A percentile compares a stretch with the other conserved stretches of the same genome.
Evolutionary conservation across 176 grass and related monocot species (phyloP).

Genomic region (Eragrostis curvula): DNA sequence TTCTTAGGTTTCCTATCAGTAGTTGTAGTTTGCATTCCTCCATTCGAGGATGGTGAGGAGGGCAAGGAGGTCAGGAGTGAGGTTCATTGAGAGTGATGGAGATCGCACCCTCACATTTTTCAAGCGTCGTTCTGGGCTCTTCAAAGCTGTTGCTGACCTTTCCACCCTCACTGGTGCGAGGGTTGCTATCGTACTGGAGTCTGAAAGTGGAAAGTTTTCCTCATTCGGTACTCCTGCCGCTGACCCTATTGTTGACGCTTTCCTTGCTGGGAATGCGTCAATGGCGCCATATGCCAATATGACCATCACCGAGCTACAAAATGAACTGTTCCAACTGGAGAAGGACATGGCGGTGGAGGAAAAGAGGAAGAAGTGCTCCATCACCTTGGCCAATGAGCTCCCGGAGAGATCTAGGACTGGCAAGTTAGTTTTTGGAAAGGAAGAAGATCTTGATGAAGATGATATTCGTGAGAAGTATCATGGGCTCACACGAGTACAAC

Average conservation of each 20-base stretch:
- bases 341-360: not conserved
- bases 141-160: slow-evolving; percentile 20
- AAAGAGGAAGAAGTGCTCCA: not conserved
- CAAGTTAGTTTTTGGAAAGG: not conserved
- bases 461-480: not conserved
- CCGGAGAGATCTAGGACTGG: not conserved
- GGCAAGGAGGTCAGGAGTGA: slow-evolving; percentile 16
- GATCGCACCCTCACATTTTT: slow-evolving; percentile 9
- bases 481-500: not conserved
- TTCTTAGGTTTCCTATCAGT: not conserved
- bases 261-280: not conserved
- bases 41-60: not conserved
- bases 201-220: not conserved
- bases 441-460: not conserved
- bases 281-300: not conserved
- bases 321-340: slow-evolving; percentile 3
- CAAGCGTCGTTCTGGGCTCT: not conserved
- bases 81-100: not conserved
- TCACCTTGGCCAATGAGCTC: not conserved
- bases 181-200: slow-evolving; percentile 15
- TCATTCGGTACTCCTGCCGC: slow-evolving; percentile 9
- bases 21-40: not conserved
- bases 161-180: slow-evolving; percentile 8
- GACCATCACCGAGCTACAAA: not conserved
- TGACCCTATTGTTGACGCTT: not conserved